Base-by-base conservation (phyloP, 139 green algal species). In the Marvania coccoides region DNA sequence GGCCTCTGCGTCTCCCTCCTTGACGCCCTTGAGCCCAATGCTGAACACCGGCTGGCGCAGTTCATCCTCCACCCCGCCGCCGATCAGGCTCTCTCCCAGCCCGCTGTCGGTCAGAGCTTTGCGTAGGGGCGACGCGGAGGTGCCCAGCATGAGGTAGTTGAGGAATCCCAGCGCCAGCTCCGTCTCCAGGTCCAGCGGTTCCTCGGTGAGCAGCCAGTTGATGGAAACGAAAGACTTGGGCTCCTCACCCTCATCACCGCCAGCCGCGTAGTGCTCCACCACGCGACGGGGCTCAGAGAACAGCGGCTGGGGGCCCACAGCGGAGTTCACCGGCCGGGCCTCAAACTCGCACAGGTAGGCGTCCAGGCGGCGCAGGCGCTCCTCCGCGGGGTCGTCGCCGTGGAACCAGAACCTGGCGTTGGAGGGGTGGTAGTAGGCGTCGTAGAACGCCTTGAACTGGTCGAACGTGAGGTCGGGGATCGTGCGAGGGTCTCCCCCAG, bases 391-490 rank as follows among this genome's bases (percentile, higher is more conserved):
- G 62, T 99, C 94, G 60, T 99, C 92, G 33, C 94, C 94, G 61
- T 96, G 98, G 84, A 98, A 97, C 94, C 94, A 99, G 82, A 99
- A 91, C 37, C 92, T 77, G 3, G 89, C 79, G 67, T 97, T 97
- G 73, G 65, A 87, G 47, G 92, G 92, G 84, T 98, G 92, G 79
- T 98, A 98, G 81, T 97, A 98, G 28, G 87, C 82, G 13, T 62
- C 67, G 78, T 98, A 95, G 79, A 98, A 98, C 19, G 90, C 81
- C 74, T 93, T 78, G 82, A 99, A 99, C 84, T 97, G 73, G 42
- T 92, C 80, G 76, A 91, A 99, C 15, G 85, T 97, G 37, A 99
- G 84, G 39, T 94, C 62, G 24, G 94, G 92, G 67, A 99, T 98
- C 53, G 85, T 80, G 5, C 36, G 63, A 23, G 94, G 94, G 73